A percentile compares a stretch with the other conserved stretches of the same genome.
These are phyloP conservation scores for Cutaneotrichosporon daszewskae DNA, from an alignment of 1,284 basidiomycete species.

Conservation along the genomic window DNA sequence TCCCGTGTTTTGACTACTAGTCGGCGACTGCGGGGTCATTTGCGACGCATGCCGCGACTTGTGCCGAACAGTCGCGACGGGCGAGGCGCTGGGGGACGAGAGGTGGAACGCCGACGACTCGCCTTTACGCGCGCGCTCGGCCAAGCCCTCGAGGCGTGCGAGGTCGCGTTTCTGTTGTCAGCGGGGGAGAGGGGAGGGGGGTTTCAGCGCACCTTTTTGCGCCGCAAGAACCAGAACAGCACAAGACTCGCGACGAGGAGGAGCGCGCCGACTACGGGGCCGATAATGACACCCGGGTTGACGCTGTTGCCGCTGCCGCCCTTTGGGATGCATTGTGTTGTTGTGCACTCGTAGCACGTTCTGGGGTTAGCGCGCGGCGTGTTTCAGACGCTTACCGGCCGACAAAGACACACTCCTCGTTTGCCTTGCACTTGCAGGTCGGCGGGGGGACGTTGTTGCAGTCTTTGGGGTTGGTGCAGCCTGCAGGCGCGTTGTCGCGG, in stretches of 20 bases:
- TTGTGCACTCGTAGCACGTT: constrained; percentile 36
- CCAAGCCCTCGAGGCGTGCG: constrained; percentile 40
- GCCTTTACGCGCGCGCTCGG: constrained; percentile 42
- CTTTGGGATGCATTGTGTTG: neutral
- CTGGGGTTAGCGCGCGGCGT: constrained; percentile 1
- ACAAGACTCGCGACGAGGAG: constrained; percentile 40
- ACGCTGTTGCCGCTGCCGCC: constrained; percentile 11
- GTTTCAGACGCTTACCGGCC: too few species aligned
- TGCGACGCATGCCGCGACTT: constrained; percentile 11
- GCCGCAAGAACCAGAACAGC: constrained; percentile 44
- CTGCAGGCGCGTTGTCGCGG: neutral
- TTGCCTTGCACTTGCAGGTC: neutral
- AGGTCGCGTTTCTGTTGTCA: constrained; percentile 40
- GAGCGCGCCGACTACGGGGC: constrained; percentile 42
- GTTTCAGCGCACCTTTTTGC: constrained; percentile 37
- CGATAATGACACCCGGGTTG: constrained; percentile 46
- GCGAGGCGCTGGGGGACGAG: constrained; percentile 28
- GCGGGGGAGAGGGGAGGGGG: neutral
- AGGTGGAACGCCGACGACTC: constrained; percentile 44
- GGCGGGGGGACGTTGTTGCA: neutral
- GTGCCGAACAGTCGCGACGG: constrained; percentile 21
- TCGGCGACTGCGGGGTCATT: constrained; percentile 3
- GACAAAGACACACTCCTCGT: neutral
- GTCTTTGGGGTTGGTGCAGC: neutral
- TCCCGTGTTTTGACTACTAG: constrained; percentile 1